Evolutionary conservation across 441 rosid species (phyloP), one percentile per base, ranked within the genome.

Genomic region (Bruguiera hainesii): DNA sequence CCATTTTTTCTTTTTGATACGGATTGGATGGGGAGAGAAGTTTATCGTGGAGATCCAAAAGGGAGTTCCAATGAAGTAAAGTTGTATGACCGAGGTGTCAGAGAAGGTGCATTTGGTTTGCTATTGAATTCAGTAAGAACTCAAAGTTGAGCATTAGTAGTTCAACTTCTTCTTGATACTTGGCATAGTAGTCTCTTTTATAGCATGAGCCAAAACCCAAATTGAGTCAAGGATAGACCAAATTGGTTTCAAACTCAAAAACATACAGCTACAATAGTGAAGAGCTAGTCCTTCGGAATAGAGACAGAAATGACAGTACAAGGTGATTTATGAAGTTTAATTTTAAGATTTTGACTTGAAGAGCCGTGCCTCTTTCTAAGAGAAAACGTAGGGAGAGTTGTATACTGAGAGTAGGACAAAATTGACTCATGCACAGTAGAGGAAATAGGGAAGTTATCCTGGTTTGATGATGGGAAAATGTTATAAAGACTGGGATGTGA

Each of bases 21-120:
- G 35, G 98, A 95, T 80, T 95, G 99, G 99, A 95, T 95, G 99
- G 99, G 99, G 52, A 87, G 96, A 78, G 98, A 95, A 82, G 96
- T 95, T 59, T 91, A 91, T 79, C 96, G 88, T 68, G 99, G 98
- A 49, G 75, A 95, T 85, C 98, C 99, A 20, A 88, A 79, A n/a
- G 94, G 94, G 68, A 80, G 69, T 75, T 61, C 83, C 55, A 55
- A 73, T 69, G 87, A 75, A 71, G 84, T 83, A 23, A 77, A 82
- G 68, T 84, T 89, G 31, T 94, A 90, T 74, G 82, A 84, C 79
- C 83, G 86, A 81, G 99, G 98, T 64, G 97, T 89, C 74, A 84
- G 98, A 77, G 91, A 91, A 85, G 98, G 99, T 83, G 96, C 99
- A 76, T 85, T 95, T 79, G 99, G 99, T 80, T 87, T 95, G 90